Conservation (phyloP, 768 basidiomycete genomes). For the Epithele typhae region DNA sequence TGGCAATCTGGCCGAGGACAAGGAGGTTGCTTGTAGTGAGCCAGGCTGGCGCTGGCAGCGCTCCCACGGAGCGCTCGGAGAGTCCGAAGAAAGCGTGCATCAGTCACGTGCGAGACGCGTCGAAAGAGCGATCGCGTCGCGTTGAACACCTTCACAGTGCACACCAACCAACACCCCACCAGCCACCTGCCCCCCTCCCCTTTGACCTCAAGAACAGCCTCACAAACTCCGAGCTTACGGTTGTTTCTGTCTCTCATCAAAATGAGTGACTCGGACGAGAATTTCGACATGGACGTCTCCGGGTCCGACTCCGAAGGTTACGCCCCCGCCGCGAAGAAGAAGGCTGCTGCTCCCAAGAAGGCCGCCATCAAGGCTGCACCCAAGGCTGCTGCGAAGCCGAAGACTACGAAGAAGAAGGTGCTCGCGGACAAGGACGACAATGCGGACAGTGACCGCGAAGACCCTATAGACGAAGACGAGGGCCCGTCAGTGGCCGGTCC, state of each 20-base stretch:
- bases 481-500: slow-evolving; percentile 32
- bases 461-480: slow-evolving; percentile 36
- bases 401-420: slow-evolving; percentile 54
- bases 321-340: slow-evolving; percentile 52
- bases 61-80: too few relatives aligned
- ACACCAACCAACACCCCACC: slow-evolving; percentile 14
- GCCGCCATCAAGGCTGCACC: slow-evolving; percentile 46
- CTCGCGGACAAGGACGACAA: slow-evolving; percentile 63
- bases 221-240: not conserved
- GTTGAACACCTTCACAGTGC: slow-evolving; percentile 13
- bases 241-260: slow-evolving; percentile 2
- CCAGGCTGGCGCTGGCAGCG: not conserved
- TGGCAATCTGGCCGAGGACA: too few relatives aligned
- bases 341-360: slow-evolving; percentile 27
- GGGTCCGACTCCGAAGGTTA: slow-evolving; percentile 67
- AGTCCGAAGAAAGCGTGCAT: too few relatives aligned
- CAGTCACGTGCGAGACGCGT: slow-evolving; percentile 11
- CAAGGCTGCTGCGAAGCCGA: slow-evolving; percentile 45
- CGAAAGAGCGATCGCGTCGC: slow-evolving; percentile 4
- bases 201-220: not conserved
- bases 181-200: slow-evolving; percentile 8
- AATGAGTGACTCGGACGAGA: slow-evolving; percentile 80
- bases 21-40: not conserved
- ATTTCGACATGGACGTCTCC: slow-evolving; percentile 52
- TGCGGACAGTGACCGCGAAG: slow-evolving; percentile 47